phyloP scores from a whole-genome alignment of 257 asterid genomes.

The Primulina tabacum region DNA sequence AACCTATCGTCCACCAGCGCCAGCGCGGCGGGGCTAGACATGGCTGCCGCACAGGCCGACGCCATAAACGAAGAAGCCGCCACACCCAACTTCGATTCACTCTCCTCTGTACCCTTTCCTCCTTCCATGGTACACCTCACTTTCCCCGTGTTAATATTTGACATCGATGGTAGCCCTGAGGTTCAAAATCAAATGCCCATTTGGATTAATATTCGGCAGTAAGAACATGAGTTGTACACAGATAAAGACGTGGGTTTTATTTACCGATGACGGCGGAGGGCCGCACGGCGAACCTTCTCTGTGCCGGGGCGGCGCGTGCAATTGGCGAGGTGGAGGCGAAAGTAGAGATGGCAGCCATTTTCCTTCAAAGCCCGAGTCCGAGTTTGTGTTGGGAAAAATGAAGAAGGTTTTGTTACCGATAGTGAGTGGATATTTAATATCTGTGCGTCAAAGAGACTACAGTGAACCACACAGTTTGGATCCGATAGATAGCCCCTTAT shows the following conservation, averaged over 20 bases:
- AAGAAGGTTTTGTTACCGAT: slow-evolving; percentile 17
- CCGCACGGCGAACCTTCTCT: slow-evolving; percentile 34
- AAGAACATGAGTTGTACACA: background rate
- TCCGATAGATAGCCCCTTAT: slow-evolving; percentile 40
- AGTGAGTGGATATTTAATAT: background rate
- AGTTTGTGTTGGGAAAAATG: slow-evolving; percentile 1
- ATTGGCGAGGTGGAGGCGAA: slow-evolving; percentile 49
- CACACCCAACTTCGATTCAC: slow-evolving; percentile 54
- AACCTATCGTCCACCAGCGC: slow-evolving; percentile 94
- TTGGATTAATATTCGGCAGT: background rate
- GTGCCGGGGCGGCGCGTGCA: slow-evolving; percentile 53
- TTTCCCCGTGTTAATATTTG: slow-evolving; percentile 45
- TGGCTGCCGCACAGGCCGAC: slow-evolving; percentile 54
- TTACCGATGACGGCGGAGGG: slow-evolving; percentile 40
- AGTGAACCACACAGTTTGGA: slow-evolving; percentile 46
- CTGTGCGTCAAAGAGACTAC: slow-evolving; percentile 13
- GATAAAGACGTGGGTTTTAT: background rate
- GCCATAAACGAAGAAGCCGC: slow-evolving; percentile 57
- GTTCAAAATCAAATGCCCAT: no score
- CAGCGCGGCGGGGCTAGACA: slow-evolving; percentile 74
- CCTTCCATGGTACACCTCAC: slow-evolving; percentile 66
- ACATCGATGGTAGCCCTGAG: slow-evolving; percentile 61
- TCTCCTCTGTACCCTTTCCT: slow-evolving; percentile 37
- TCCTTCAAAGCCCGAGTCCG: background rate
- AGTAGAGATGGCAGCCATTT: slow-evolving; percentile 72